Conservation (phyloP, 2,329 filamentous ascomycete genomes). For the Sclerotinia nivalis region DNA sequence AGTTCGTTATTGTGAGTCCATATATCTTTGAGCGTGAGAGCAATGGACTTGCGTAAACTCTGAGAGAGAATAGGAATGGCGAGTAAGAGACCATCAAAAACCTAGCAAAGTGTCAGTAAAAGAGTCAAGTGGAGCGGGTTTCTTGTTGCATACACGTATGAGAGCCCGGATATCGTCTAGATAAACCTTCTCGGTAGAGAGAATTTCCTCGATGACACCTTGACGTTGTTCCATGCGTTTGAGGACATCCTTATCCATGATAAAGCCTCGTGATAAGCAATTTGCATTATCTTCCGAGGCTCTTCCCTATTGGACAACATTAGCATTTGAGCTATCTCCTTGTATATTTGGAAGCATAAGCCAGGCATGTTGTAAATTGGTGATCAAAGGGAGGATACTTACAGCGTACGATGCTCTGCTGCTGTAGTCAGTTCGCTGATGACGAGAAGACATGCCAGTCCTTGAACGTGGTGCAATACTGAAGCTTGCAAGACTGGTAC, state of each 20-base stretch:
- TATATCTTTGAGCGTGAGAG: conserved; percentile 76
- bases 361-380: neutral
- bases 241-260: conserved; percentile 67
- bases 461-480: conserved; percentile 67
- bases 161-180: conserved; percentile 84
- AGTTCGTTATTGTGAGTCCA: conserved; percentile 82
- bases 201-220: conserved; percentile 79
- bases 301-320: conserved; percentile 41
- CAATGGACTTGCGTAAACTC: conserved; percentile 70
- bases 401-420: conserved; percentile 60
- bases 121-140: conserved; percentile 65
- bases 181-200: conserved; percentile 85
- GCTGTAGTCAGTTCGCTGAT: conserved; percentile 62
- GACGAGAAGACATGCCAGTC: conserved; percentile 53
- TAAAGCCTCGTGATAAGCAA: conserved; percentile 51
- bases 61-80: conserved; percentile 66
- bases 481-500: conserved; percentile 71
- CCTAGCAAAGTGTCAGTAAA: conserved; percentile 57
- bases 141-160: conserved; percentile 66
- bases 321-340: neutral
- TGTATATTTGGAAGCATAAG: neutral
- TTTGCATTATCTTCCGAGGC: conserved; percentile 66
- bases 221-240: conserved; percentile 74
- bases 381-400: neutral
- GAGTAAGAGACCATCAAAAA: conserved; percentile 73